These are phyloP conservation scores for Candida palmyrensis DNA, from an alignment of 805 yeast species.

Conservation along the genomic window DNA sequence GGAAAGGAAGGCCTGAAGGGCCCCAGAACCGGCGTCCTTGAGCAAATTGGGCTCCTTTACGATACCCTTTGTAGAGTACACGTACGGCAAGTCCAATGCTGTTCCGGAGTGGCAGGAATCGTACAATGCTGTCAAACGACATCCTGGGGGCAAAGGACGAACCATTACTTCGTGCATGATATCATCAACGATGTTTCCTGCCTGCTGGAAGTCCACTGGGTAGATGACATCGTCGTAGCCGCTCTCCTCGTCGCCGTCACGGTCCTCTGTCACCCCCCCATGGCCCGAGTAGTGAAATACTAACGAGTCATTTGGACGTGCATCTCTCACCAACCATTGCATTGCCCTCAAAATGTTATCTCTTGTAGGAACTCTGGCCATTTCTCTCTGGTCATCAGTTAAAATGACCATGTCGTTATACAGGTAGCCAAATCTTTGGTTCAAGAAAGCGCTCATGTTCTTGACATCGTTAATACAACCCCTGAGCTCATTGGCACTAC, in stretches of 20 bases:
- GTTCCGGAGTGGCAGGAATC: conserved; percentile 39
- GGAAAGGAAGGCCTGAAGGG: conserved; percentile 24
- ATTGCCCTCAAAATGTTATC: conserved; percentile 33
- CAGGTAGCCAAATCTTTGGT: conserved; percentile 23
- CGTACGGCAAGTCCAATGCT: conserved; percentile 35
- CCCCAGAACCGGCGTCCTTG: conserved; percentile 34
- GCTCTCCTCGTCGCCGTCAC: conserved; percentile 33
- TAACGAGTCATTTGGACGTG: conserved; percentile 34
- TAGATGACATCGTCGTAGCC: conserved; percentile 34
- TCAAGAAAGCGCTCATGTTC: conserved; percentile 30
- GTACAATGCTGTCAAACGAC: conserved; percentile 32
- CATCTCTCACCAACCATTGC: conserved; percentile 35
- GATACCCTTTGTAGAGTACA: conserved; percentile 36
- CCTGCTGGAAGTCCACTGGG: conserved; percentile 30
- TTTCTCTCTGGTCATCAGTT: conserved; percentile 30
- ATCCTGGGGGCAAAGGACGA: conserved; percentile 29
- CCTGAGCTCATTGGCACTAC: conserved; percentile 23
- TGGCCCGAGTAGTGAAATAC: conserved; percentile 38
- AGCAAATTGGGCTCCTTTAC: conserved; percentile 33
- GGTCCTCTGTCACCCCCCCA: conserved; percentile 32
- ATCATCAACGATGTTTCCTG: conserved; percentile 32
- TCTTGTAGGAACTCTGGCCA: conserved; percentile 26
- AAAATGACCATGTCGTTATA: conserved; percentile 35
- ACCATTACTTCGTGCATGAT: conserved; percentile 38
- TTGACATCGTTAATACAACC: conserved; percentile 38